phyloP scores from a whole-genome alignment of 1,284 basidiomycete species.

The Microbotryum violaceum region DNA sequence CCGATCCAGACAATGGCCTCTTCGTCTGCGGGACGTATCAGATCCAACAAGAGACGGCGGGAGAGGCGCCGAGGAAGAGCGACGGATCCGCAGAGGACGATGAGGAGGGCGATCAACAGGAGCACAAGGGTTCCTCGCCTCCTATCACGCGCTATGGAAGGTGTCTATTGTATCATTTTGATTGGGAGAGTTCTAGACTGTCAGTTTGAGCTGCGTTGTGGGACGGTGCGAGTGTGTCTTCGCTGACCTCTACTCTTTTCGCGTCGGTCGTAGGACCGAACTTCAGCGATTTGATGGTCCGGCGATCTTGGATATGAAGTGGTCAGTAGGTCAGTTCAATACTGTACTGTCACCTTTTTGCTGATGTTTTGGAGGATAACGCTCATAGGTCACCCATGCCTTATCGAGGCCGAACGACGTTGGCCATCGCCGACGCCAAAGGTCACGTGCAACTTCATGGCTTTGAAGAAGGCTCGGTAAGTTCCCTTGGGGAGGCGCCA shows the following conservation, averaged over 20 bases:
- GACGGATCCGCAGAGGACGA: slow-evolving; percentile 39
- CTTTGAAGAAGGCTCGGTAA: slow-evolving; percentile 51
- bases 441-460: slow-evolving; percentile 61
- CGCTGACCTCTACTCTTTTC: not conserved
- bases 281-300: slow-evolving; percentile 64
- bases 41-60: slow-evolving; percentile 45
- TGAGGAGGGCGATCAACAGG: slow-evolving; percentile 18
- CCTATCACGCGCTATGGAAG: slow-evolving; percentile 52
- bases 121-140: slow-evolving; percentile 29
- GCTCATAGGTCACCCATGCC: slow-evolving; percentile 15
- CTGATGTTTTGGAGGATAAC: not conserved
- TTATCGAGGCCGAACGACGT: slow-evolving; percentile 22
- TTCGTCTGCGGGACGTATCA: slow-evolving; percentile 86
- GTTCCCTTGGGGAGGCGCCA: slow-evolving; percentile 1
- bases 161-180: slow-evolving; percentile 59
- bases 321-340: slow-evolving; percentile 47
- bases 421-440: slow-evolving; percentile 75
- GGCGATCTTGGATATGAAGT: slow-evolving; percentile 88
- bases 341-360: no score
- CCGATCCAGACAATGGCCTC: slow-evolving; percentile 53
- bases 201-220: no score
- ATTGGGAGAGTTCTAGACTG: slow-evolving; percentile 13
- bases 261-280: slow-evolving; percentile 48
- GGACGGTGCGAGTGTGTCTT: not conserved
- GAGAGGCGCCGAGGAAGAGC: not conserved